These are phyloP conservation scores for Fusarium scirpi DNA, from an alignment of 2,329 filamentous ascomycete genomes.

Conservation along the genomic window DNA sequence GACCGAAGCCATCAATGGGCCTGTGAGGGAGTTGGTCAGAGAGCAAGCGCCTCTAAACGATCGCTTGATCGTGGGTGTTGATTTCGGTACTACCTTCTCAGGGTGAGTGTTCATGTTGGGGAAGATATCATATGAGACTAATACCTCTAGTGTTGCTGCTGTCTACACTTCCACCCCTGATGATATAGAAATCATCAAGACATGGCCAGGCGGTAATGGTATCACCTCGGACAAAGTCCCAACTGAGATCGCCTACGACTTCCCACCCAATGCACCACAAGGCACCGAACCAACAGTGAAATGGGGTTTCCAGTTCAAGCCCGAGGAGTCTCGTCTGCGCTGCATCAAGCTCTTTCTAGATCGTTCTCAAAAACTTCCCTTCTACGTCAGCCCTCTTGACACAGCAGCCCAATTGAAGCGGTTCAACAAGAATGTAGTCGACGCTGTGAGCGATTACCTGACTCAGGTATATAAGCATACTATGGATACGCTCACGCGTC, in stretches of 20 bases:
- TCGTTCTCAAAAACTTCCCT: conserved; percentile 81
- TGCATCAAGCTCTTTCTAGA: conserved; percentile 90
- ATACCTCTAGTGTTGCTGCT: conserved; percentile 66
- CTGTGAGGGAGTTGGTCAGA: conserved; percentile 66
- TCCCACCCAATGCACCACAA: conserved; percentile 45
- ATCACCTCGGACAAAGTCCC: conserved; percentile 91
- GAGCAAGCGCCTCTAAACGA: conserved; percentile 68
- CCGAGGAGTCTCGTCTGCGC: conserved; percentile 78
- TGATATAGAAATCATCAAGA: conserved; percentile 86
- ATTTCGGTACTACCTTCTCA: conserved; percentile 88
- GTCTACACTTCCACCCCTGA: conserved; percentile 82
- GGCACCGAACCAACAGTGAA: conserved; percentile 66
- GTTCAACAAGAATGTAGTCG: conserved; percentile 80
- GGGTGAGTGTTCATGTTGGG: conserved; percentile 63
- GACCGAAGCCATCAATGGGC: conserved; percentile 72
- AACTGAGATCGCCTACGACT: conserved; percentile 77
- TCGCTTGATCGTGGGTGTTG: conserved; percentile 80
- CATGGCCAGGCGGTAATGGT: conserved; percentile 85
- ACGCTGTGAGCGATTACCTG: conserved; percentile 83
- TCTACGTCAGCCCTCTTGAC: conserved; percentile 82
- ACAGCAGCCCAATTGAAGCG: conserved; percentile 81
- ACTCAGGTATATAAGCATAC: conserved; percentile 81
- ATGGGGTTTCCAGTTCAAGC: conserved; percentile 88
- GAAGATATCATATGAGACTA: conserved; percentile 23
- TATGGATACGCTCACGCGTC: conserved; percentile 78